Evolutionary conservation across 768 basidiomycete genomes (phyloP).

Genomic region (Hypholoma sublateritium): DNA sequence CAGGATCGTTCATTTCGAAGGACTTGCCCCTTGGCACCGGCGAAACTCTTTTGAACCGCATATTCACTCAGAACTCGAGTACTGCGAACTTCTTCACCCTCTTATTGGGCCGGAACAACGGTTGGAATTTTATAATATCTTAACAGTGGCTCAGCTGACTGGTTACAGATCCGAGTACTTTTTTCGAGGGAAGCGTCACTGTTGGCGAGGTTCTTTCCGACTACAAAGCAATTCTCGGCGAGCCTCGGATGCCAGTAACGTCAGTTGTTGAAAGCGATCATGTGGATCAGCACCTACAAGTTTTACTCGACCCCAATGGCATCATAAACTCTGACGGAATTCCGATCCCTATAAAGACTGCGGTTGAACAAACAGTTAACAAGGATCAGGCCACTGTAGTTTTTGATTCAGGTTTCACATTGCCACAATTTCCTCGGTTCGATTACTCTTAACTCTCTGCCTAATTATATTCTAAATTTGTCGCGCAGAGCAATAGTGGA

Average conservation of each 20-base stretch:
- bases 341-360: constrained; percentile 41
- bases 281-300: constrained; percentile 63
- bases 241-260: constrained; percentile 53
- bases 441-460: constrained; percentile 6
- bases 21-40: constrained; percentile 36
- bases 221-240: constrained; percentile 46
- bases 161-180: constrained; percentile 43
- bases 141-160: background rate
- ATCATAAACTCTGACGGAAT: constrained; percentile 63
- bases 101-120: constrained; percentile 57
- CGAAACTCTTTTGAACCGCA: constrained; percentile 59
- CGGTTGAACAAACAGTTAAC: constrained; percentile 42
- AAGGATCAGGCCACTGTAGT: constrained; percentile 54
- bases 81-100: constrained; percentile 63
- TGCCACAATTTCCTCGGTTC: constrained; percentile 60
- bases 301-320: constrained; percentile 59
- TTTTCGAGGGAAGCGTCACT: constrained; percentile 60
- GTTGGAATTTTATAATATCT: constrained; percentile 13
- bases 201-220: constrained; percentile 56
- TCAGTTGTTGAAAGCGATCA: constrained; percentile 27
- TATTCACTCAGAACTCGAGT: constrained; percentile 60
- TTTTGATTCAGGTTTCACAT: constrained; percentile 69
- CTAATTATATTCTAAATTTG: background rate
- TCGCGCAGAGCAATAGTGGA: constrained; percentile 46
- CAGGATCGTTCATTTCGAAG: constrained; percentile 47